Percentiles rank a stretch among this genome's conserved stretches.
phyloP scores from a whole-genome alignment of 805 yeast genomes.

The Spencermartinsiella europaea region DNA sequence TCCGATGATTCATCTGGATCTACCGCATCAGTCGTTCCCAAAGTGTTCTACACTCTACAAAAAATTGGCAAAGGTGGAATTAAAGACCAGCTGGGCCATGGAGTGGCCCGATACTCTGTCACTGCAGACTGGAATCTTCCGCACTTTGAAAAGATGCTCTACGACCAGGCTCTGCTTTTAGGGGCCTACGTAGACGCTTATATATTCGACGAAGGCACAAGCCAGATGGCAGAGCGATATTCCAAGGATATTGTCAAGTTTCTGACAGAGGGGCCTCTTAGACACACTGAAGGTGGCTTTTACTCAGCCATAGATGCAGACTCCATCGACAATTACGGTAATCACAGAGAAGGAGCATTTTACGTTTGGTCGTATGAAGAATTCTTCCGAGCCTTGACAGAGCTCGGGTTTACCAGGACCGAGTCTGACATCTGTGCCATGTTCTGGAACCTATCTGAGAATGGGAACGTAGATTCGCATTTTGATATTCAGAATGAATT shows the following conservation, averaged over 20 bases:
- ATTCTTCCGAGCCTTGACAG: slow-evolving; percentile 28
- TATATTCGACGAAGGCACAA: slow-evolving; percentile 19
- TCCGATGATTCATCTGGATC: neutral
- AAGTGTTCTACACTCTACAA: slow-evolving; percentile 26
- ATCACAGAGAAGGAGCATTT: slow-evolving; percentile 31
- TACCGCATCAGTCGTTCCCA: neutral
- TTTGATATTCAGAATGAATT: slow-evolving; percentile 31
- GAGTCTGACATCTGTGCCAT: slow-evolving; percentile 33
- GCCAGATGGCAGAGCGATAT: slow-evolving; percentile 18
- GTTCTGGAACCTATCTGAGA: slow-evolving; percentile 32
- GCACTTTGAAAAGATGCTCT: slow-evolving; percentile 36
- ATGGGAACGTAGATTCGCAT: slow-evolving; percentile 34
- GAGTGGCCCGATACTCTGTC: slow-evolving; percentile 35
- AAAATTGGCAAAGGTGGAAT: slow-evolving; percentile 34
- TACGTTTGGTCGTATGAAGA: slow-evolving; percentile 34
- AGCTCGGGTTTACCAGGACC: slow-evolving; percentile 18
- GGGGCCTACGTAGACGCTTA: slow-evolving; percentile 30
- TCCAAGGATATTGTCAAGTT: slow-evolving; percentile 24
- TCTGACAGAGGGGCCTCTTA: slow-evolving; percentile 23
- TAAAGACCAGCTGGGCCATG: slow-evolving; percentile 35
- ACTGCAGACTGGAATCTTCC: slow-evolving; percentile 38
- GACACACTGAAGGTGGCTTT: slow-evolving; percentile 22
- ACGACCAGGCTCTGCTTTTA: slow-evolving; percentile 34
- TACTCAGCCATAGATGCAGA: slow-evolving; percentile 35
- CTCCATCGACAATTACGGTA: slow-evolving; percentile 21